Conservation (phyloP, 2,329 filamentous ascomycete genomes). For the Stachybotrys echinatus region DNA sequence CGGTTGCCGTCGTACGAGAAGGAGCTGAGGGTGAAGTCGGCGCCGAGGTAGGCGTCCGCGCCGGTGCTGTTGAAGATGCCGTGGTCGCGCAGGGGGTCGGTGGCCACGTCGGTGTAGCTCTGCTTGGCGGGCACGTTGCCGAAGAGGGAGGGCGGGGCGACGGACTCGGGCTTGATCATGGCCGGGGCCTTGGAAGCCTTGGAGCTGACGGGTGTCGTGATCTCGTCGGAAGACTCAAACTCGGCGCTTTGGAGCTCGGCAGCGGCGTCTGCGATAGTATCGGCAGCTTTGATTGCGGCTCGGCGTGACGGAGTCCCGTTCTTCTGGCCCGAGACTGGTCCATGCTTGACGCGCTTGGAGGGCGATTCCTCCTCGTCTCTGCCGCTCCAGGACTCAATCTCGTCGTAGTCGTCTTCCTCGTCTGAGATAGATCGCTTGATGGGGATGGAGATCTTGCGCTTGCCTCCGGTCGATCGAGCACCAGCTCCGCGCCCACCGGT, state of each 20-base stretch:
- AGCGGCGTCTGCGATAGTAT: constrained; percentile 24
- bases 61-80: constrained; percentile 5
- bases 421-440: constrained; percentile 21
- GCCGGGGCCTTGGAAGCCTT: neutral
- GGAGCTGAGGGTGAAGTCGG: neutral
- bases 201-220: neutral
- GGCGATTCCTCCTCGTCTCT: constrained; percentile 25
- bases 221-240: constrained; percentile 10
- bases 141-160: constrained; percentile 12
- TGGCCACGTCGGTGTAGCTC: neutral
- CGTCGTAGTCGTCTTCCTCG: constrained; percentile 20
- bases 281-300: constrained; percentile 24
- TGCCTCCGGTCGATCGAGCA: constrained; percentile 15
- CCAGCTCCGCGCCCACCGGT: constrained; percentile 12
- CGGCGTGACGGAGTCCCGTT: constrained; percentile 21
- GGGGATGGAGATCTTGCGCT: constrained; percentile 6
- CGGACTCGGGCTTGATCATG: neutral
- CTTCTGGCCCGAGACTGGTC: constrained; percentile 14
- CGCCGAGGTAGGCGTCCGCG: constrained; percentile 8
- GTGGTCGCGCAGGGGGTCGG: neutral
- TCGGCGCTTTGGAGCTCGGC: constrained; percentile 21
- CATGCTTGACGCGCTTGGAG: constrained; percentile 25
- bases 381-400: constrained; percentile 20
- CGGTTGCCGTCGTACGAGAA: neutral
- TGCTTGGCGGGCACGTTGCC: constrained; percentile 7